phyloP scores from a whole-genome alignment of 2,329 filamentous ascomycete species.

The Huntiella savannae region DNA sequence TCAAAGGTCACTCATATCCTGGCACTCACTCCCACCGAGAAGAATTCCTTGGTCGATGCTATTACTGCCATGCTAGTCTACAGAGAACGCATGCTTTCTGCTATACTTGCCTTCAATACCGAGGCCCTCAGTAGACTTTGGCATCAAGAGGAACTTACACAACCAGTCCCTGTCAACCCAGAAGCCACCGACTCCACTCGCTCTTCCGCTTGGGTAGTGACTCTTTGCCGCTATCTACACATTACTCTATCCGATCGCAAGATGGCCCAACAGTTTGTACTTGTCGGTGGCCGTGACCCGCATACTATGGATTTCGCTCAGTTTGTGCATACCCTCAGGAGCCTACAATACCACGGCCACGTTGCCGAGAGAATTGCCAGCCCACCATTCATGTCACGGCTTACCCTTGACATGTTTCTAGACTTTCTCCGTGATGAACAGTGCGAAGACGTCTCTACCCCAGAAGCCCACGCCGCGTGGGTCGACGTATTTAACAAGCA shows the following conservation, averaged over 20 bases:
- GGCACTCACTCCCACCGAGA: conserved; percentile 51
- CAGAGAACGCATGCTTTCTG: conserved; percentile 35
- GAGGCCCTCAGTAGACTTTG: no score
- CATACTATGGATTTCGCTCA: conserved; percentile 58
- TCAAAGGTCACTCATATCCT: conserved; percentile 79
- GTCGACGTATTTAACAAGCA: conserved; percentile 52
- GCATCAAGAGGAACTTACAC: no score
- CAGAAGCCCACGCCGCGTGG: conserved; percentile 42
- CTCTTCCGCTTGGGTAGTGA: no score
- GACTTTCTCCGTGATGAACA: conserved; percentile 56
- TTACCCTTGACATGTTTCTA: conserved; percentile 57
- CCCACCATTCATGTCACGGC: conserved; percentile 23
- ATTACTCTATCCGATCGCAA: conserved; percentile 63
- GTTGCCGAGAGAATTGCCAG: conserved; percentile 34
- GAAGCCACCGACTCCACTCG: no score
- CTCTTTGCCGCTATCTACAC: conserved; percentile 47
- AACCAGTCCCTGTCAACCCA: no score
- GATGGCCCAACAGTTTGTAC: conserved; percentile 34
- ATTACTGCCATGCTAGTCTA: conserved; percentile 71
- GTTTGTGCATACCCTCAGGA: conserved; percentile 27
- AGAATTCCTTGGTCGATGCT: conserved; percentile 65
- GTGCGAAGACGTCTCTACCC: conserved; percentile 49
- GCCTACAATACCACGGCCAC: conserved; percentile 28
- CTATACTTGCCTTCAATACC: no score
- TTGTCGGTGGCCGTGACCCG: conserved; percentile 33